Base-by-base conservation (phyloP, 768 basidiomycete species). In the Boletus coccyginus region DNA sequence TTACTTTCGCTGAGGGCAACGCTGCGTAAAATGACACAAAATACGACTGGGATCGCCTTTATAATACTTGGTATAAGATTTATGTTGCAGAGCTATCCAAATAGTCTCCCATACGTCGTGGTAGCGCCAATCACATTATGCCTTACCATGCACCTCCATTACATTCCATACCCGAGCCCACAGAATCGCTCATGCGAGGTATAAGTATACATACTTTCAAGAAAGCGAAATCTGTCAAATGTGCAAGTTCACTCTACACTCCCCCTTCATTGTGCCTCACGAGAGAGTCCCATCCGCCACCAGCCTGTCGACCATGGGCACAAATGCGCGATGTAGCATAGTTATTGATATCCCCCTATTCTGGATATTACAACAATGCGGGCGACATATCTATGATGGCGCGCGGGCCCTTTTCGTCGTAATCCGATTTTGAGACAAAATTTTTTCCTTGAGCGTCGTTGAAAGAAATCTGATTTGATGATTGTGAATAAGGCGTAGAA, bases 341-440 rank as follows among this genome's bases (percentile, higher is more conserved):
- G 38, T 58, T 41, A 21, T 21, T 2, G 3, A 33, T 32, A 27
- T 49, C 50, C 60, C 57, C 57, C 44, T 46, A 32, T 5, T 46
- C 24, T 56, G 10, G 46, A 16, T 1, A 44, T 66, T 80, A 92
- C 69, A 92, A 68, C 63, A 90, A 71, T 10, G 86, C 75, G n/a
- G 90, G 83, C 7, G 89, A 82, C 82, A 86, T 87, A 57, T 88
- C 90, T 57, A 92, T 81, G 42, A 93, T 80, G 14, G 86, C 78
- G 44, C 82, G 84, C 0, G 92, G 92, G 0, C 92, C 92, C 57
- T 80, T 84, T 57, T 70, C 78, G 11, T 82, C 77, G 67, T 92
- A 94, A 64, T 92, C 92, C 21, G 80, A 76, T 70, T 94, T 94
- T 21, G 89, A 85, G 11, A 92, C 87, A 64, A 82, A 92, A 58